A percentile compares a stretch with the other conserved stretches of the same genome.
Conservation (phyloP, 768 basidiomycete species). For the Agaricus sinodeliciosus region DNA sequence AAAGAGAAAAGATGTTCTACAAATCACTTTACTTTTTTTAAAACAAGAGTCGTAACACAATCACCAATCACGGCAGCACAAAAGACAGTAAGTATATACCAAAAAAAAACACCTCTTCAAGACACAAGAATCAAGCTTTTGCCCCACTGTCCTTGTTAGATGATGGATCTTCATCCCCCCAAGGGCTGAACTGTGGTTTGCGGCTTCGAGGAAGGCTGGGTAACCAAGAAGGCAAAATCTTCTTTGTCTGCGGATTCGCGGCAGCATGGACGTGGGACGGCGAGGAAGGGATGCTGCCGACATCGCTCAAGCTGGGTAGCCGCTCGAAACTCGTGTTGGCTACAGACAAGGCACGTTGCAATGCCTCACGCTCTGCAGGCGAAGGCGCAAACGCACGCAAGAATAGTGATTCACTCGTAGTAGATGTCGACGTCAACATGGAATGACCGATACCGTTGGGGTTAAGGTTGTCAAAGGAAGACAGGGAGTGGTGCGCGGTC, state of each 20-base stretch:
- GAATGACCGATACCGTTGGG: constrained; percentile 46
- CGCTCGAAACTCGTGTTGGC: constrained; percentile 75
- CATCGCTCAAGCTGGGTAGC: constrained; percentile 72
- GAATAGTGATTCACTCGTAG: constrained; percentile 38
- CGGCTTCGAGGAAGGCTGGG: constrained; percentile 57
- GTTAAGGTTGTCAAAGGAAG: constrained; percentile 48
- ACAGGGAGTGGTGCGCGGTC: constrained; percentile 9
- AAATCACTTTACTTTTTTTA: not conserved
- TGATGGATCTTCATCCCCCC: constrained; percentile 63
- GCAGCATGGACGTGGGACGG: constrained; percentile 45
- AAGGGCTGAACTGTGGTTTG: constrained; percentile 75
- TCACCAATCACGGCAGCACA: not conserved
- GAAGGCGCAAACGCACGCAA: constrained; percentile 86
- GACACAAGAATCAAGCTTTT: not conserved
- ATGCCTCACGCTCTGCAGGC: constrained; percentile 78
- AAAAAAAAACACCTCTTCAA: not conserved
- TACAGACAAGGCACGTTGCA: constrained; percentile 72
- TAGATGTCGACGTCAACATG: constrained; percentile 28
- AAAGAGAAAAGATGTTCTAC: constrained; percentile 5
- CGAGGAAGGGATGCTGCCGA: constrained; percentile 66
- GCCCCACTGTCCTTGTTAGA: constrained; percentile 7
- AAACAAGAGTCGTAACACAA: not conserved
- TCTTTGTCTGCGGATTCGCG: constrained; percentile 20
- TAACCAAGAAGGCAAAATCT: constrained; percentile 56
- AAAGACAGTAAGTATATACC: not conserved